phyloP scores from a whole-genome alignment of 148 eudicot genomes.

The Rhododendron henanense region DNA sequence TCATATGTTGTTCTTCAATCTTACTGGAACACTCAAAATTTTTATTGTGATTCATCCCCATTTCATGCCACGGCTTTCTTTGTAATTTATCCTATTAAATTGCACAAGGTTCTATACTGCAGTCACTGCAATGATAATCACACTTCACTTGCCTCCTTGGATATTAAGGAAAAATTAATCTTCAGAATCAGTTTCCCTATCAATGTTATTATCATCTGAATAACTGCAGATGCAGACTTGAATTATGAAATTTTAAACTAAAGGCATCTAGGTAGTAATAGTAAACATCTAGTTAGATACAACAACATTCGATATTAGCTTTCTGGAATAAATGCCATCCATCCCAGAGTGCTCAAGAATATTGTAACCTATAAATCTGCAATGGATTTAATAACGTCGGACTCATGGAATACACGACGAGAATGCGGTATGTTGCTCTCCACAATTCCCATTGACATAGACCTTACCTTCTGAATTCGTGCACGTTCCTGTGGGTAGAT shows the following conservation, averaged over 20 bases:
- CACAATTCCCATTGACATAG: not conserved
- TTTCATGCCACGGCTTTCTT: slow-evolving; percentile 2
- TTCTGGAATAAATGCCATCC: not conserved
- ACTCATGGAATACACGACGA: not conserved
- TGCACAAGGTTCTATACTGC: not conserved
- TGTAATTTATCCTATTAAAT: not conserved
- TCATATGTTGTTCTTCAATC: not conserved
- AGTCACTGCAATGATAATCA: not conserved
- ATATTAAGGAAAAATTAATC: not conserved
- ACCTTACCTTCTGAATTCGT: slow-evolving; percentile 71
- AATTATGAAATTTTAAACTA: not conserved
- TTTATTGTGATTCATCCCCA: not conserved
- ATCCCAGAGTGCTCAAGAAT: not conserved
- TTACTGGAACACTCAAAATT: not conserved
- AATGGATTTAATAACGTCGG: not conserved
- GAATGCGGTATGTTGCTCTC: not conserved
- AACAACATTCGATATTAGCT: not conserved
- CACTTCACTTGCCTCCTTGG: not conserved
- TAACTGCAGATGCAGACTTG: not conserved
- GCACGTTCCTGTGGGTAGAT: slow-evolving; percentile 83
- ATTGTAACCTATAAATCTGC: not conserved
- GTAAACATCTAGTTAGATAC: not conserved
- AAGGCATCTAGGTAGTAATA: not conserved
- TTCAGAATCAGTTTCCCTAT: not conserved
- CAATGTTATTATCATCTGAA: not conserved